Evolutionary conservation across 1,139 yeast genomes (phyloP), one percentile per base, ranked within the genome.

Genomic region (Debaryomyces sp.): DNA sequence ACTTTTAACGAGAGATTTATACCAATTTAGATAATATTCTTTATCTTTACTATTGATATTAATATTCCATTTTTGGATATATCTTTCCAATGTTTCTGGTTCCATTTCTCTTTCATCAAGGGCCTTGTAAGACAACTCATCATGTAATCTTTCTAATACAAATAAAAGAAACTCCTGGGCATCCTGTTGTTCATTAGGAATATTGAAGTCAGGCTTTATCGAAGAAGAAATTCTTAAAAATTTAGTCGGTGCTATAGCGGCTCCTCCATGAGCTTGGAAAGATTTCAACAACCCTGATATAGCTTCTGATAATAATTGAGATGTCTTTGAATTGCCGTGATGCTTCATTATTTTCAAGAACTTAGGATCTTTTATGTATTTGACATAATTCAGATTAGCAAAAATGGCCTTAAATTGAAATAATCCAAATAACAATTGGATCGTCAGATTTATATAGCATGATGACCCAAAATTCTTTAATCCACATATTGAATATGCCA

Each of bases 171-270:
- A 87, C 56, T 87, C 95, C 52, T 87, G 89, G 1, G 92, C 84
- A 63, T 87, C 95, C 62, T 87, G 94, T 58, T 87, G 95, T 56
- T 85, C 89, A 54, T 75, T 67, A 0, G 92, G 92, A 9, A 87
- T 85, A 54, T 75, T 72, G 47, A 86, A 77, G 54, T 83, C 88
- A 0, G 90, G 90, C 55, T 85, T 82, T 34, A 85, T 60, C 5
- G 66, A 54, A 9, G 82, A 70, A 44, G 88, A 75, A 1, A 78
- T 68, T 49, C 84, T 73, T 36, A 86, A 68, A 56, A 87, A 85
- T 45, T 82, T 81, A 8, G 82, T 77, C 2, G 92, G 90, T 1
- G 85, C 83, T 36, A 86, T 81, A 0, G 85, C 76, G 36, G 80
- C 78, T 6, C 85, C 82, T 5, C 87, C 88, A 59, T 81, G 80